Conservation (phyloP, 2,329 filamentous ascomycete genomes). For the Huntiella savannae region DNA sequence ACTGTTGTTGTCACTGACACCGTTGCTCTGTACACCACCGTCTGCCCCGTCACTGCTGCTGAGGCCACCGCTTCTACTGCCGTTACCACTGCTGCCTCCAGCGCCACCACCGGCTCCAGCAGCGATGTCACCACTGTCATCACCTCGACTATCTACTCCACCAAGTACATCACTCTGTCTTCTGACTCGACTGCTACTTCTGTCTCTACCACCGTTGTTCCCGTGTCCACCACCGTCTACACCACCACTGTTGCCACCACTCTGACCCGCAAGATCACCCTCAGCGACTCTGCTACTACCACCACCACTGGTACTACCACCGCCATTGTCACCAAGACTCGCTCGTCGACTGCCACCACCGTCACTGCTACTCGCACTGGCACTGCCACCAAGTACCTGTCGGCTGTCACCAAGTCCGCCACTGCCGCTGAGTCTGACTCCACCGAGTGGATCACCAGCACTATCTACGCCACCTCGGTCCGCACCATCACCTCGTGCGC, state of each 20-base stretch:
- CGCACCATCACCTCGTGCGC: constrained; percentile 9
- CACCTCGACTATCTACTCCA: constrained; percentile 4
- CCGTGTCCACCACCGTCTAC: background rate
- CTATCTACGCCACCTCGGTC: constrained; percentile 2
- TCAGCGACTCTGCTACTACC: constrained; percentile 22
- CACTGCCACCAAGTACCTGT: background rate
- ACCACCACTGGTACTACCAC: constrained; percentile 15
- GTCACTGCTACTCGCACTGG: constrained; percentile 13
- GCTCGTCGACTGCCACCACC: constrained; percentile 21
- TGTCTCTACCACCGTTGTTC: background rate
- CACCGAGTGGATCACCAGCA: background rate
- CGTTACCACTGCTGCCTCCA: constrained; percentile 5
- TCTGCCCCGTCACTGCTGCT: constrained; percentile 18
- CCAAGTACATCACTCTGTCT: constrained; percentile 3
- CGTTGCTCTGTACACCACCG: background rate
- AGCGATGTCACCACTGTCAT: background rate
- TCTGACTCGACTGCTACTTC: background rate
- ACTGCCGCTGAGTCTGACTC: background rate
- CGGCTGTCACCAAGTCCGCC: background rate
- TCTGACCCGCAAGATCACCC: constrained; percentile 15
- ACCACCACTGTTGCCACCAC: background rate
- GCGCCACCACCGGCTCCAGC: constrained; percentile 23
- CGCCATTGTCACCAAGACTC: background rate
- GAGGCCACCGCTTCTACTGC: constrained; percentile 22
- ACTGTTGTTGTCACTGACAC: background rate